Evolutionary conservation across 495 filamentous ascomycete genomes (phyloP).

Genomic region (Penicillium nucicola): DNA sequence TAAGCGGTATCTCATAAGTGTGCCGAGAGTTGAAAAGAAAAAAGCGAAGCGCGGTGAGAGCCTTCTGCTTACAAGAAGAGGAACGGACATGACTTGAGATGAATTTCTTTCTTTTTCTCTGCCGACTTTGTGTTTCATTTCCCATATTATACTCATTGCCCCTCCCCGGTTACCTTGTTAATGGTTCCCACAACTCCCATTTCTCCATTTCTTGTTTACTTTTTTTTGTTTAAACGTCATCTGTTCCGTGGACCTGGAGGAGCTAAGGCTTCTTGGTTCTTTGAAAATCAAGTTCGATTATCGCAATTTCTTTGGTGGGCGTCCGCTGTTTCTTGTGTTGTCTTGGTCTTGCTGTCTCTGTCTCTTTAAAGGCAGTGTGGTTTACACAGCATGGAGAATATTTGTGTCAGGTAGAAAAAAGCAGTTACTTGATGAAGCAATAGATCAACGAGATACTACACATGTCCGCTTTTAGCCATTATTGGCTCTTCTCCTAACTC

Average conservation of each 20-base stretch:
- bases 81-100: constrained; percentile 32
- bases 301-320: constrained; percentile 28
- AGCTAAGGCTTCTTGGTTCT: constrained; percentile 13
- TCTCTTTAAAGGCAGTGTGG: constrained; percentile 10
- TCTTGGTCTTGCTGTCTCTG: constrained; percentile 21
- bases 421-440: constrained; percentile 30
- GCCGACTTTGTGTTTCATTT: constrained; percentile 19
- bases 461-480: background rate
- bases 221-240: constrained; percentile 22
- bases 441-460: constrained; percentile 23
- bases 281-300: constrained; percentile 35
- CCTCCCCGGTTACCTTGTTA: constrained; percentile 10
- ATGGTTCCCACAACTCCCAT: constrained; percentile 20
- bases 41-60: constrained; percentile 24
- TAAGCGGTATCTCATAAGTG: constrained; percentile 33
- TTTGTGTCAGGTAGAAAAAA: constrained; percentile 26
- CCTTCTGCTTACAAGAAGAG: constrained; percentile 26
- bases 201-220: constrained; percentile 15
- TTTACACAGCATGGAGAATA: constrained; percentile 14
- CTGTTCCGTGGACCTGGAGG: constrained; percentile 13
- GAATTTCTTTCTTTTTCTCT: constrained; percentile 29
- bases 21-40: constrained; percentile 14
- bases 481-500: too few species aligned
- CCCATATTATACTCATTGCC: constrained; percentile 18
- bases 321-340: constrained; percentile 25